Percentiles rank a stretch among this genome's conserved stretches.
These are phyloP conservation scores for Cavenderia fasciculata DNA, from an alignment of 78 protist genomes.

Conservation along the genomic window DNA sequence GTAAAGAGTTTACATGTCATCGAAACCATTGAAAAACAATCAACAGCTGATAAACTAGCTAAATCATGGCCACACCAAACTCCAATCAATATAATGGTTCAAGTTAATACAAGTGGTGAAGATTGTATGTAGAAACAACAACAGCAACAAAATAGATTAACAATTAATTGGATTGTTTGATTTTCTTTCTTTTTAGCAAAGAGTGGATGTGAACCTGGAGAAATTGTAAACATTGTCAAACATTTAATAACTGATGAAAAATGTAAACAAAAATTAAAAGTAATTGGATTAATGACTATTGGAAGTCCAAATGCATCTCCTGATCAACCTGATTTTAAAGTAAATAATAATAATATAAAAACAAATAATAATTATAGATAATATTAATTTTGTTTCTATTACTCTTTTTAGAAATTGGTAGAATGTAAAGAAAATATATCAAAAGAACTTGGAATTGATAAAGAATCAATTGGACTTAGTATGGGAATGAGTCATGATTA, in stretches of 20 bases:
- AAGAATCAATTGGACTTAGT: conserved; percentile 24
- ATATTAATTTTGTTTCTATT: background rate
- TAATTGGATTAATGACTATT: conserved; percentile 78
- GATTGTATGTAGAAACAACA: conserved; percentile 2
- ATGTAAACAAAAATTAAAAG: conserved; percentile 16
- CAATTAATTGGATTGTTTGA: too few relatives aligned
- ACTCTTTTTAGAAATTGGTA: background rate
- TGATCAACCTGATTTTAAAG: conserved; percentile 74
- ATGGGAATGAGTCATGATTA: conserved; percentile 82
- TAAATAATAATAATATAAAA: background rate
- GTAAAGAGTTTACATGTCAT: conserved; percentile 19
- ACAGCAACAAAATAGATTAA: too few relatives aligned
- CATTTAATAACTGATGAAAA: background rate
- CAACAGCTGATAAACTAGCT: conserved; percentile 35
- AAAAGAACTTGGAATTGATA: conserved; percentile 6
- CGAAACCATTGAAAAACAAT: conserved; percentile 31
- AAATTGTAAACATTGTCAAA: conserved; percentile 22
- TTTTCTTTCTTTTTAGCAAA: conserved; percentile 16
- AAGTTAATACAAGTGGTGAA: conserved; percentile 78
- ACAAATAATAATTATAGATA: background rate
- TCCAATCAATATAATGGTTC: conserved; percentile 67
- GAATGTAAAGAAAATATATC: conserved; percentile 24
- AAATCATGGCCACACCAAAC: background rate
- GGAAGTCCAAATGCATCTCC: conserved; percentile 62
- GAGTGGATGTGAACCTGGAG: conserved; percentile 61